Evolutionary conservation across 768 basidiomycete species (phyloP), one percentile per base, ranked within the genome.

Genomic region (Termitomyces sp.): DNA sequence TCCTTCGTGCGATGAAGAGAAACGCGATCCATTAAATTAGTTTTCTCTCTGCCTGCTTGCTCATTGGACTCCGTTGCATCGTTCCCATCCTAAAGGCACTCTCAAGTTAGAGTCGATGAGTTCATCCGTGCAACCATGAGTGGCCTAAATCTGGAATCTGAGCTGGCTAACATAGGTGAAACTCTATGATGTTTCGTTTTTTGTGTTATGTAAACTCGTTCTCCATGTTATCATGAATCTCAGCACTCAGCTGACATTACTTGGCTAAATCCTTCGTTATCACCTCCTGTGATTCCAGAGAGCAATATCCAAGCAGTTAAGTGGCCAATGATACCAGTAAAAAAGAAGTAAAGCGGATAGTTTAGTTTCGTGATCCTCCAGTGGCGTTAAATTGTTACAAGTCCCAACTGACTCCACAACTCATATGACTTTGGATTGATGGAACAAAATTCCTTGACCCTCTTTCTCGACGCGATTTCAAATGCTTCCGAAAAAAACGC

Each of bases 401-500:
- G 50, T 32, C 62, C 62, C 47, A 61, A 33, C n/a, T n/a, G 43
- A 22, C 26, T 40, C 54, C 57, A 61, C 18, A 52, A 16, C 24
- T 53, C 36, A 12, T 2, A 10, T 6, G 43, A 55, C 20, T 22
- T 38, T n/a, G 62, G 58, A 26, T 52, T 38, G 10, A 26, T 47
- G 8, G 35, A 44, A 54, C 62, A 63, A 42, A 63, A 61, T 18
- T 28, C 52, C 26, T 35, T 9, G 7, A 57, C 54, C 43, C 62
- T 47, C 30, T 49, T 49, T 43, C 59, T 56, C 22, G 62, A 63
- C 7, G 51, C 45, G 6, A 16, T 40, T 43, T 61, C 59, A 36
- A 63, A 63, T 28, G 53, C 59, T 18, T 58, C 62, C 14, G 35
- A 47, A 36, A 61, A 63, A 30, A 63, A 40, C 12, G 13, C 20